A percentile compares a stretch with the other conserved stretches of the same genome.
These are phyloP conservation scores for Amanita muscaria DNA, from an alignment of 768 basidiomycete species.

Conservation along the genomic window DNA sequence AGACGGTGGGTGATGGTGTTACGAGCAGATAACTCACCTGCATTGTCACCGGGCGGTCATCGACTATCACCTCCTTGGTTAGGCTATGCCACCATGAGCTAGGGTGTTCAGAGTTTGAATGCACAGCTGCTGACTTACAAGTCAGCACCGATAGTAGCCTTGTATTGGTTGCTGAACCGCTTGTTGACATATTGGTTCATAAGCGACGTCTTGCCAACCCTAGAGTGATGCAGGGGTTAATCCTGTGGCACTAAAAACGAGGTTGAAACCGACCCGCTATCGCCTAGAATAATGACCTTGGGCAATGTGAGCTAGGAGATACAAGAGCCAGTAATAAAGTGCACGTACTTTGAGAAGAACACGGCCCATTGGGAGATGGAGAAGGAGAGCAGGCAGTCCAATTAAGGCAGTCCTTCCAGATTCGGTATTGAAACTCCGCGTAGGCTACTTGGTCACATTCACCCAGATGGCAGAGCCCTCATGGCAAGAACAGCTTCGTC, in stretches of 20 bases:
- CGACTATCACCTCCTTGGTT: slow-evolving; percentile 98
- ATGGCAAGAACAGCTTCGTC: slow-evolving; percentile 78
- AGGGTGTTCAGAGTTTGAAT: slow-evolving; percentile 6
- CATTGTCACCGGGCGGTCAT: slow-evolving; percentile 97
- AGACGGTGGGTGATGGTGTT: slow-evolving; percentile 6
- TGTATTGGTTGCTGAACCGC: slow-evolving; percentile 99
- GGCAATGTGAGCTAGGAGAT: slow-evolving; percentile 5
- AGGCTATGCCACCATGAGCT: slow-evolving; percentile 42
- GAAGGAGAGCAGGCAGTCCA: slow-evolving; percentile 9
- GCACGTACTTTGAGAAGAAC: slow-evolving; percentile 70
- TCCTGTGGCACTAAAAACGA: slow-evolving; percentile 2
- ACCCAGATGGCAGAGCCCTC: slow-evolving; percentile 64
- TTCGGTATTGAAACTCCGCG: slow-evolving; percentile 35
- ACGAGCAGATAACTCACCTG: slow-evolving; percentile 46
- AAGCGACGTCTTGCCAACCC: slow-evolving; percentile 98
- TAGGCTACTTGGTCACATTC: slow-evolving; percentile 6
- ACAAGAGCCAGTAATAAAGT: background rate
- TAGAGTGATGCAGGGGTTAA: slow-evolving; percentile 22
- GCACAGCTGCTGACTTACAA: slow-evolving; percentile 50
- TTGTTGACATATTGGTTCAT: slow-evolving; percentile 99
- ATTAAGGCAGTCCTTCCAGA: slow-evolving; percentile 14
- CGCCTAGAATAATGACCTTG: slow-evolving; percentile 97
- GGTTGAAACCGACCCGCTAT: slow-evolving; percentile 69
- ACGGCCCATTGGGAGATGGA: slow-evolving; percentile 54
- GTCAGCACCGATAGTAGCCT: slow-evolving; percentile 96